A percentile compares a stretch with the other conserved stretches of the same genome.
These are phyloP conservation scores for Dalbergia oliveri DNA, from an alignment of 306 rosid genomes.

Conservation along the genomic window DNA sequence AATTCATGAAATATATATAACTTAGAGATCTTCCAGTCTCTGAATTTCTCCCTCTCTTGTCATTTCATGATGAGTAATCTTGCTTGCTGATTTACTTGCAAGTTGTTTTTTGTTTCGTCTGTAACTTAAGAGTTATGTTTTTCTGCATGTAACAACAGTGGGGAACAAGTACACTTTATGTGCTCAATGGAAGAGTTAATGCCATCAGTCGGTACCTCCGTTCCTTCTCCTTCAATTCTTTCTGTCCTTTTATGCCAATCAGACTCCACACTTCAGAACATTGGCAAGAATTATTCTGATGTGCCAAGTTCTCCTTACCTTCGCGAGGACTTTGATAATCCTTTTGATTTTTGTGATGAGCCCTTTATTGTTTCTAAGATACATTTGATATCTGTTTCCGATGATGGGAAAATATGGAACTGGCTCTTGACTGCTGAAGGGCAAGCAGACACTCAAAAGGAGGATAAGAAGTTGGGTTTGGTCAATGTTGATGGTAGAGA, in stretches of 20 bases:
- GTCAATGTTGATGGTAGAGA: conserved; percentile 50
- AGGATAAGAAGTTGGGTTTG: conserved; percentile 54
- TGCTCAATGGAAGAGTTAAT: conserved; percentile 91
- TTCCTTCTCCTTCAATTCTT: conserved; percentile 89
- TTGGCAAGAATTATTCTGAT: conserved; percentile 72
- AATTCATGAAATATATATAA: not conserved
- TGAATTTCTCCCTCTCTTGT: not conserved
- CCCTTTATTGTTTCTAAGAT: conserved; percentile 68
- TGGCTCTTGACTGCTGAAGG: conserved; percentile 93
- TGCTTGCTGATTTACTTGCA: conserved; percentile 30
- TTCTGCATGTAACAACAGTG: conserved; percentile 61
- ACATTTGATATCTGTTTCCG: conserved; percentile 86
- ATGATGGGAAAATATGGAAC: conserved; percentile 96
- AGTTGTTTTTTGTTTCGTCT: not conserved
- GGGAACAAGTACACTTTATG: conserved; percentile 86
- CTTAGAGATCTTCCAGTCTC: not conserved
- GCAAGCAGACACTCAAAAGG: conserved; percentile 59
- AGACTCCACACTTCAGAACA: conserved; percentile 77
- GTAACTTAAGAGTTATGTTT: conserved; percentile 46
- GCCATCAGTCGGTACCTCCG: conserved; percentile 91
- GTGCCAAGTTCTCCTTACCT: conserved; percentile 71
- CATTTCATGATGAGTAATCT: conserved; percentile 31
- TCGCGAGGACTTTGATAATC: conserved; percentile 77
- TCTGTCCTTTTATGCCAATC: conserved; percentile 76
- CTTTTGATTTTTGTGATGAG: conserved; percentile 83